These are phyloP conservation scores for Hypoxylon trugodes DNA, from an alignment of 495 filamentous ascomycete species.

Conservation along the genomic window DNA sequence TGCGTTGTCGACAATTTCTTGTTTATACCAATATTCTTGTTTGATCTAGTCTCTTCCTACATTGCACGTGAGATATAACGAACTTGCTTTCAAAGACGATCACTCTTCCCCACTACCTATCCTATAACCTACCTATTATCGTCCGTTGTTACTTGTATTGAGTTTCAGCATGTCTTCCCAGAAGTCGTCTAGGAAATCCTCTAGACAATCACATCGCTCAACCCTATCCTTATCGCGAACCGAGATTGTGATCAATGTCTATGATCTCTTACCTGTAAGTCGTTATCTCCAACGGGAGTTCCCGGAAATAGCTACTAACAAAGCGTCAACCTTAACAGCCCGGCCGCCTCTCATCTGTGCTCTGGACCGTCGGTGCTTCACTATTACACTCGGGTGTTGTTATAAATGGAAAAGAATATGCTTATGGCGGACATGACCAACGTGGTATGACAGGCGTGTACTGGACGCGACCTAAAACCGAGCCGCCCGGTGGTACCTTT, in stretches of 20 bases:
- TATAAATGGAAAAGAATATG: constrained; percentile 80
- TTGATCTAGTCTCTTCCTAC: background rate
- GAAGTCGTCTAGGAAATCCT: constrained; percentile 43
- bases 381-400: constrained; percentile 82
- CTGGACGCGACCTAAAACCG: constrained; percentile 72
- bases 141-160: constrained; percentile 5
- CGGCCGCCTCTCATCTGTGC: constrained; percentile 69
- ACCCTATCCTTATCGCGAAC: constrained; percentile 71
- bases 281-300: background rate
- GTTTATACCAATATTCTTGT: constrained; percentile 6
- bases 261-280: constrained; percentile 76
- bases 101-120: constrained; percentile 11
- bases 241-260: constrained; percentile 79
- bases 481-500: constrained; percentile 79
- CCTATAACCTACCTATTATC: background rate
- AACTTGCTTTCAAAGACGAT: constrained; percentile 3
- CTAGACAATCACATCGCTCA: constrained; percentile 59
- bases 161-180: constrained; percentile 49
- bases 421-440: constrained; percentile 80
- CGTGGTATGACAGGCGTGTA: constrained; percentile 77
- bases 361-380: constrained; percentile 76
- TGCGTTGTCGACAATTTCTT: constrained; percentile 6
- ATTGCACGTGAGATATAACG: background rate
- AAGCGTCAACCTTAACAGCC: constrained; percentile 54
- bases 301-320: constrained; percentile 13